Percentiles rank a stretch among this genome's conserved stretches.
phyloP scores from a whole-genome alignment of 345 rosid genomes.

The Salix viminalis region DNA sequence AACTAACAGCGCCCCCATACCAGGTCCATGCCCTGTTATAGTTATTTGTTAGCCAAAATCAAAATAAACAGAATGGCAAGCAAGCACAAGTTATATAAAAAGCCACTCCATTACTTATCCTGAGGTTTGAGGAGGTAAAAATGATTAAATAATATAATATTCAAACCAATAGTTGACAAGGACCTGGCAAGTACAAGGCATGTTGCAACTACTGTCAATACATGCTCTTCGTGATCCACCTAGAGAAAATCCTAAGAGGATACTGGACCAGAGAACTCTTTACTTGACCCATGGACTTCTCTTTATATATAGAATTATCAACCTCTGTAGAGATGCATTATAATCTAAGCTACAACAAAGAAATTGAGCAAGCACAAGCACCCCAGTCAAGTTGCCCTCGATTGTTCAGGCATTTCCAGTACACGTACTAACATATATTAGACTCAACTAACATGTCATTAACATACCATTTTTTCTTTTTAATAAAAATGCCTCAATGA shows the following conservation, averaged over 20 bases:
- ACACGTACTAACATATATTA: too few relatives aligned
- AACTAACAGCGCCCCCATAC: constrained; percentile 58
- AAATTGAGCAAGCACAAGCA: too few relatives aligned
- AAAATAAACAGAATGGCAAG: neutral
- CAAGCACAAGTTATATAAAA: too few relatives aligned
- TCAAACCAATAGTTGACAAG: neutral
- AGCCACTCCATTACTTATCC: neutral
- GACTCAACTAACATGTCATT: neutral
- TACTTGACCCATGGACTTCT: too few relatives aligned
- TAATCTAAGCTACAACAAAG: too few relatives aligned
- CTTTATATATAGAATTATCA: too few relatives aligned
- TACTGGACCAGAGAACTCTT: too few relatives aligned
- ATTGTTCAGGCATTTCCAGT: too few relatives aligned
- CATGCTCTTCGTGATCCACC: neutral
- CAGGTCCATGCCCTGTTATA: constrained; percentile 36
- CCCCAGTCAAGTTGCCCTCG: too few relatives aligned
- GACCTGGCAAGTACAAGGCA: neutral
- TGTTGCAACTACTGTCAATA: neutral
- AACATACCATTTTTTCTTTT: too few relatives aligned
- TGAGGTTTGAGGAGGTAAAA: neutral
- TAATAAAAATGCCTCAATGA: neutral
- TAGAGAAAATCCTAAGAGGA: neutral
- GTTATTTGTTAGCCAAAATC: neutral
- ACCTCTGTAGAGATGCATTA: too few relatives aligned
- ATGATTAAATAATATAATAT: neutral